A percentile compares a stretch with the other conserved stretches of the same genome.
Evolutionary conservation across 2,329 filamentous ascomycete genomes (phyloP).

Genomic region (Hypomyces perniciosus): DNA sequence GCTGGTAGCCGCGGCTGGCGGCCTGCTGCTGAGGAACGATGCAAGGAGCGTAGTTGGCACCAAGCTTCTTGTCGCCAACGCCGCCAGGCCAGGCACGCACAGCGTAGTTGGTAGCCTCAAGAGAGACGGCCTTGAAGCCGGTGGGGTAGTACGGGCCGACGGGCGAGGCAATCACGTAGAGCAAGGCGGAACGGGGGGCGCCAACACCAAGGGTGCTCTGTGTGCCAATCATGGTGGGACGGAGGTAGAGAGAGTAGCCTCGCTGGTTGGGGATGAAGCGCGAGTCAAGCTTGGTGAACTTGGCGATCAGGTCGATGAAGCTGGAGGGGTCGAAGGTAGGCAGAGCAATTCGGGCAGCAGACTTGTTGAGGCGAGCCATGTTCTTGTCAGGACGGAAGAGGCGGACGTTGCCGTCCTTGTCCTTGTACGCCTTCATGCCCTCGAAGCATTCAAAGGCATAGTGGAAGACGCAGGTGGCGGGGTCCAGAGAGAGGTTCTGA

Average conservation of each 20-base stretch:
- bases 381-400: conserved; percentile 95
- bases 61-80: conserved; percentile 96
- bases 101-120: conserved; percentile 94
- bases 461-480: conserved; percentile 95
- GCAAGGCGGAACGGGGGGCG: conserved; percentile 82
- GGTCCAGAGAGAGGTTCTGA: conserved; percentile 94
- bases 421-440: conserved; percentile 99
- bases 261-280: conserved; percentile 81
- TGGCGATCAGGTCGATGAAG: conserved; percentile 74
- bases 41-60: conserved; percentile 98
- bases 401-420: conserved; percentile 68
- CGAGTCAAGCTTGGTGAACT: conserved; percentile 73
- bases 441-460: conserved; percentile 98
- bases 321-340: conserved; percentile 73
- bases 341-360: conserved; percentile 82
- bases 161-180: conserved; percentile 93
- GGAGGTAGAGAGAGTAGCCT: conserved; percentile 92
- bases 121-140: conserved; percentile 92
- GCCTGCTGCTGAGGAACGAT: conserved; percentile 94
- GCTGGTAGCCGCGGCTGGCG: conserved; percentile 86
- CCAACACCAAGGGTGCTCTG: conserved; percentile 90
- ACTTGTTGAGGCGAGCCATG: conserved; percentile 92
- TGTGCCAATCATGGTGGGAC: conserved; percentile 95
- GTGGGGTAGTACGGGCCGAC: conserved; percentile 98
- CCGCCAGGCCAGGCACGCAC: conserved; percentile 97